phyloP scores from a whole-genome alignment of 768 basidiomycete genomes.

The Fomitopsis pulvina region DNA sequence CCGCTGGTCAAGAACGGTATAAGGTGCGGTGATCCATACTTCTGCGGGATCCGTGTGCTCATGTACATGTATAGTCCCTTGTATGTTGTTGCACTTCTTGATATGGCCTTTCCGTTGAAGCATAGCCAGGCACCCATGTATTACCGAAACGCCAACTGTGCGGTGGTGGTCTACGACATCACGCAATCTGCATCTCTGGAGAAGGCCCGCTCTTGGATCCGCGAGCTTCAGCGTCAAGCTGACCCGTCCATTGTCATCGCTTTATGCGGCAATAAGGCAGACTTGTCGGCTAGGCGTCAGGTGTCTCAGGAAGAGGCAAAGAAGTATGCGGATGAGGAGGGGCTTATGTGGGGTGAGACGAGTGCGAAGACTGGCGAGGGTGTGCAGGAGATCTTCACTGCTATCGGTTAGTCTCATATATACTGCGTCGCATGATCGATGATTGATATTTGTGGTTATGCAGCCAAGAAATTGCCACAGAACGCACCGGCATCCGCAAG shows the following conservation, averaged over 20 bases:
- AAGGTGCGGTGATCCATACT: slow-evolving; percentile 40
- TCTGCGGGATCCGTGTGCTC: slow-evolving; percentile 9
- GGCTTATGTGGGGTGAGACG: slow-evolving; percentile 88
- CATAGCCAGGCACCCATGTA: slow-evolving; percentile 88
- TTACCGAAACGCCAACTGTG: slow-evolving; percentile 91
- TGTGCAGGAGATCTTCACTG: slow-evolving; percentile 79
- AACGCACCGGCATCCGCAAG: slow-evolving; percentile 64
- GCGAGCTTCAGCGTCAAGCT: slow-evolving; percentile 94
- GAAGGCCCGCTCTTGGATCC: slow-evolving; percentile 95
- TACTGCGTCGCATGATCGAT: not conserved
- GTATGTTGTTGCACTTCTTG: too few relatives aligned
- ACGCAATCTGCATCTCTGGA: slow-evolving; percentile 87
- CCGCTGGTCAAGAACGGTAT: slow-evolving; percentile 93
- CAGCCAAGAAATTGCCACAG: slow-evolving; percentile 87
- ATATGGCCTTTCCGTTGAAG: too few relatives aligned
- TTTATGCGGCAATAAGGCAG: slow-evolving; percentile 93
- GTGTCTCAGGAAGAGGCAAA: slow-evolving; percentile 84
- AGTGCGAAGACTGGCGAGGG: slow-evolving; percentile 88
- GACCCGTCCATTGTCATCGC: slow-evolving; percentile 96
- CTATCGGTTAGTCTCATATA: slow-evolving; percentile 57
- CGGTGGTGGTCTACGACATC: slow-evolving; percentile 95
- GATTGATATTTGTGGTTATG: slow-evolving; percentile 7
- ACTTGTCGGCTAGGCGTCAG: slow-evolving; percentile 79
- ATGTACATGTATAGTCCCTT: slow-evolving; percentile 32
- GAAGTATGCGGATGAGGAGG: slow-evolving; percentile 90